Evolutionary conservation across 2,329 filamentous ascomycete genomes (phyloP).

Genomic region (Verruconis gallopava): DNA sequence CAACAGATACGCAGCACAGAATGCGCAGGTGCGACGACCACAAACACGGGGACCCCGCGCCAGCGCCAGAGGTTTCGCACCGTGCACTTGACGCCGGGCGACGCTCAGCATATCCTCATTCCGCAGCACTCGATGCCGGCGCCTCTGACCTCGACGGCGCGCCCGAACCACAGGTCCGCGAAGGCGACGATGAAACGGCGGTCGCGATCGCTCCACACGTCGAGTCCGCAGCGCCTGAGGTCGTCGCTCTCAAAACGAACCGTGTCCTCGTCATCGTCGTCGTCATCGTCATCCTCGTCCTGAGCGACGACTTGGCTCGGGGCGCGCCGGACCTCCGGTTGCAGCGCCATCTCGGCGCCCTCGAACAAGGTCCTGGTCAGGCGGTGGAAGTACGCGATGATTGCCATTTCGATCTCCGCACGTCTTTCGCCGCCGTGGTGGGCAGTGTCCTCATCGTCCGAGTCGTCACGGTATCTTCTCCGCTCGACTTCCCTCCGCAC

Average conservation of each 20-base stretch:
- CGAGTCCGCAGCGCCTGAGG: slow-evolving; percentile 59
- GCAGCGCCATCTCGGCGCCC: slow-evolving; percentile 49
- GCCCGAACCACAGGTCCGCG: slow-evolving; percentile 51
- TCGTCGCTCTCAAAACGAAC: slow-evolving; percentile 51
- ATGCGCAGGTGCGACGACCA: too few relatives aligned
- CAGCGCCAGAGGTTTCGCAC: too few relatives aligned
- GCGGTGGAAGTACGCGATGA: slow-evolving; percentile 72
- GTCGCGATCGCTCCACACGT: slow-evolving; percentile 62
- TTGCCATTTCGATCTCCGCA: slow-evolving; percentile 50
- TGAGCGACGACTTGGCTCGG: slow-evolving; percentile 23
- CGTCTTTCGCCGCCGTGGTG: slow-evolving; percentile 21
- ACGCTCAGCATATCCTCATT: slow-evolving; percentile 41
- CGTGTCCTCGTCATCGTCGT: slow-evolving; percentile 19
- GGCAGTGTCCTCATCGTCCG: slow-evolving; percentile 30
- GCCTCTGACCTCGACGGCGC: slow-evolving; percentile 49
- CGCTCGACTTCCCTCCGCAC: not conserved
- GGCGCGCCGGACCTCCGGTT: slow-evolving; percentile 19
- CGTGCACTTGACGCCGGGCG: too few relatives aligned
- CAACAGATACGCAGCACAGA: too few relatives aligned
- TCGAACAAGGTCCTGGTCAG: slow-evolving; percentile 54
- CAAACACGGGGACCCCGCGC: too few relatives aligned
- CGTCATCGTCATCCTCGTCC: slow-evolving; percentile 28
- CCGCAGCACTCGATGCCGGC: slow-evolving; percentile 65
- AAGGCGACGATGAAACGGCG: slow-evolving; percentile 54
- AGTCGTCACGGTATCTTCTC: slow-evolving; percentile 9